Percentiles rank a stretch among this genome's conserved stretches.
phyloP scores from a whole-genome alignment of 1,284 basidiomycete species.

The Lignosus rhinocerotis region DNA sequence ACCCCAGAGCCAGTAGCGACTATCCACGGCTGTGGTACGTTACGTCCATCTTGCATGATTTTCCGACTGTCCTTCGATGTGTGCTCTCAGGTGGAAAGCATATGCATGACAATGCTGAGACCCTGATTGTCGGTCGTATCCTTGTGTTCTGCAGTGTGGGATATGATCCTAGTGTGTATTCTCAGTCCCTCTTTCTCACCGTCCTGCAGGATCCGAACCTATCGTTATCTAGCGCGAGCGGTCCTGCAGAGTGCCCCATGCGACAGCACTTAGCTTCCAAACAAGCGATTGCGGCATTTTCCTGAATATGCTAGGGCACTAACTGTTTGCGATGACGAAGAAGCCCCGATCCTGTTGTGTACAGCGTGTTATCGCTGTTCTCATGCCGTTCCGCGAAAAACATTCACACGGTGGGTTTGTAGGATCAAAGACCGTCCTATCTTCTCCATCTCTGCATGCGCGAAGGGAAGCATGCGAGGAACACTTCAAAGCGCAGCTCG shows the following conservation, averaged over 20 bases:
- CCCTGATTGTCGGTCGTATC: background rate
- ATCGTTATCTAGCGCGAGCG: background rate
- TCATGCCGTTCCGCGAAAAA: background rate
- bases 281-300: background rate
- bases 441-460: background rate
- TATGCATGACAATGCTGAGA: background rate
- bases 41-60: background rate
- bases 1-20: background rate
- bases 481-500: background rate
- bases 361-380: conserved; percentile 1
- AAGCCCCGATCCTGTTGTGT: background rate
- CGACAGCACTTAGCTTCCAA: background rate
- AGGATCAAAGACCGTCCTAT: background rate
- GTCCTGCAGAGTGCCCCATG: background rate
- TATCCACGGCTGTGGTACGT: background rate
- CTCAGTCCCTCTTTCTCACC: conserved; percentile 4
- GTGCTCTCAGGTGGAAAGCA: background rate
- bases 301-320: background rate
- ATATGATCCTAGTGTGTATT: background rate
- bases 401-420: conserved; percentile 1
- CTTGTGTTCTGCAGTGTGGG: background rate
- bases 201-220: background rate
- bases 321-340: background rate
- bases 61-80: background rate
- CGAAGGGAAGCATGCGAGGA: background rate